A percentile compares a stretch with the other conserved stretches of the same genome.
These are phyloP conservation scores for Auriscalpium vulgare DNA, from an alignment of 768 basidiomycete genomes.

Conservation along the genomic window DNA sequence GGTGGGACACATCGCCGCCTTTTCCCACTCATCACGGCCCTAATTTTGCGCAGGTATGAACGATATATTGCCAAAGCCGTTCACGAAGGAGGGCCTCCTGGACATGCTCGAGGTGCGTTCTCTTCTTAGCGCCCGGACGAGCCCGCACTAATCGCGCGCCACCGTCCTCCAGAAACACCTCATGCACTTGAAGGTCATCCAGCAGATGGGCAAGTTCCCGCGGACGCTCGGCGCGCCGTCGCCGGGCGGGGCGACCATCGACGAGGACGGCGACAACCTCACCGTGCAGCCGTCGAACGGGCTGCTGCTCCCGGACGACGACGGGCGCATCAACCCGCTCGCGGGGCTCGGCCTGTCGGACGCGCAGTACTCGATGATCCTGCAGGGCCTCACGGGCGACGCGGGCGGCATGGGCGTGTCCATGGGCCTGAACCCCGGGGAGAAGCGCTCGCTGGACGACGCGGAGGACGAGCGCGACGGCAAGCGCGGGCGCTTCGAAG, in stretches of 20 bases:
- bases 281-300: slow-evolving; percentile 24
- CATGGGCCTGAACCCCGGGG: slow-evolving; percentile 1
- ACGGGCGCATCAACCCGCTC: slow-evolving; percentile 58
- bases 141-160: slow-evolving; percentile 1
- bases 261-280: slow-evolving; percentile 37
- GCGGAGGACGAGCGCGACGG: slow-evolving; percentile 25
- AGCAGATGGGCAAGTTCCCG: slow-evolving; percentile 13
- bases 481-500: slow-evolving; percentile 34
- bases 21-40: neutral
- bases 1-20: slow-evolving; percentile 29
- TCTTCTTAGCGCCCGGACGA: slow-evolving; percentile 6
- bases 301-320: slow-evolving; percentile 5
- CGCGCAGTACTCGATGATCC: slow-evolving; percentile 76
- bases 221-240: slow-evolving; percentile 7
- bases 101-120: slow-evolving; percentile 79
- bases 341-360: slow-evolving; percentile 84
- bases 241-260: slow-evolving; percentile 5
- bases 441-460: slow-evolving; percentile 22
- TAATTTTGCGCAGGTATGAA: slow-evolving; percentile 64
- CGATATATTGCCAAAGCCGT: slow-evolving; percentile 93
- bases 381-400: slow-evolving; percentile 63
- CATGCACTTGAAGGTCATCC: slow-evolving; percentile 17
- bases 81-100: slow-evolving; percentile 87
- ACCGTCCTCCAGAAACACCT: slow-evolving; percentile 14
- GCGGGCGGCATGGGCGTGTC: slow-evolving; percentile 31